phyloP scores from a whole-genome alignment of 495 filamentous ascomycete species.

The Penicillium cosmopolitanum region DNA sequence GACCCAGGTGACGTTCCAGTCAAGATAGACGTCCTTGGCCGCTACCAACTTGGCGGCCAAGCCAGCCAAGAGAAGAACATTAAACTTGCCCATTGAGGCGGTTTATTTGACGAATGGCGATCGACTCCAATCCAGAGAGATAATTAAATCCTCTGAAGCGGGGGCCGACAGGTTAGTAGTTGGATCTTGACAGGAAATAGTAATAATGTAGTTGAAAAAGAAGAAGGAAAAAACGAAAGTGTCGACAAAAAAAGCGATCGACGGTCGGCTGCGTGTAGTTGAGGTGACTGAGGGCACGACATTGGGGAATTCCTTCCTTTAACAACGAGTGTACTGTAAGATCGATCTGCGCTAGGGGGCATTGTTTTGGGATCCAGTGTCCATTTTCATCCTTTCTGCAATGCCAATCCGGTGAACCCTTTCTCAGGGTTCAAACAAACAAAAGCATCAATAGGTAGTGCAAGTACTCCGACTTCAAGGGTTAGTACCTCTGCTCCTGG shows the following conservation, averaged over 20 bases:
- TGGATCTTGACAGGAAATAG: conserved; percentile 5
- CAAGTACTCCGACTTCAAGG: neutral
- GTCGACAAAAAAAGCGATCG: conserved; percentile 24
- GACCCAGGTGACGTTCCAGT: conserved; percentile 84
- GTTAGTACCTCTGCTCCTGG: conserved; percentile 3
- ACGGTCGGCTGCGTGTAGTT: conserved; percentile 20
- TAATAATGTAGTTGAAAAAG: neutral
- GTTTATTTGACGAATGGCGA: conserved; percentile 24
- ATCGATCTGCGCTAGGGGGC: conserved; percentile 29
- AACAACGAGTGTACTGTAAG: conserved; percentile 4
- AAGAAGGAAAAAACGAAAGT: conserved; percentile 16
- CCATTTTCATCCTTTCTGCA: neutral
- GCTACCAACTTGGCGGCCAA: conserved; percentile 27
- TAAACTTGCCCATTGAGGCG: conserved; percentile 26
- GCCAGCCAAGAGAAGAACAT: conserved; percentile 27
- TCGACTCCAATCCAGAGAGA: conserved; percentile 20
- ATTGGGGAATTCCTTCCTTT: conserved; percentile 15
- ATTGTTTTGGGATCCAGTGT: conserved; percentile 16
- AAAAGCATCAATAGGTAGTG: conserved; percentile 2
- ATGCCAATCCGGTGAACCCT: conserved; percentile 13
- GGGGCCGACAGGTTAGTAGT: neutral
- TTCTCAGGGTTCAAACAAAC: conserved; percentile 19
- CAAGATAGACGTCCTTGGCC: conserved; percentile 40
- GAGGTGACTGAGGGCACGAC: neutral
- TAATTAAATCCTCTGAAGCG: conserved; percentile 25